Conservation (phyloP, 1,284 basidiomycete species). For the Veloboletus limbatus region DNA sequence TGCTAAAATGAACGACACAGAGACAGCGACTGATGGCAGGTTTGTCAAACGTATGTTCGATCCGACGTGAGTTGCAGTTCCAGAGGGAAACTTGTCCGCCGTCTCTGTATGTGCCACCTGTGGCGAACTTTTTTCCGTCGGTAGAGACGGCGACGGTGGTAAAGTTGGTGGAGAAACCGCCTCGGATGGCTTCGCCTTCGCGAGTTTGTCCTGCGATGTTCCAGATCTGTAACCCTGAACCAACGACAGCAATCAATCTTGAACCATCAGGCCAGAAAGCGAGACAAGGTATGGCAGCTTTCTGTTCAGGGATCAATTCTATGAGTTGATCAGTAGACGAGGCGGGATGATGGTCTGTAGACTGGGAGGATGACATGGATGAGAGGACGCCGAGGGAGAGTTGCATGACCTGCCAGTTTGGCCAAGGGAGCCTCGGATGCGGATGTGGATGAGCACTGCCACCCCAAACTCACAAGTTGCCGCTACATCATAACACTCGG, state of each 20-base stretch:
- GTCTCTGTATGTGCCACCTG: constrained; percentile 25
- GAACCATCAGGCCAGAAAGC: constrained; percentile 29
- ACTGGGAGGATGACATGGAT: constrained; percentile 14
- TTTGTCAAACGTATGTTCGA: constrained; percentile 28
- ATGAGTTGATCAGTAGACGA: constrained; percentile 5
- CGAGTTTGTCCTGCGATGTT: constrained; percentile 22
- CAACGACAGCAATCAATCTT: constrained; percentile 28
- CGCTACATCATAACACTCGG: constrained; percentile 17
- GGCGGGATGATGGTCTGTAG: constrained; percentile 3
- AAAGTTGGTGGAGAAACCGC: constrained; percentile 29
- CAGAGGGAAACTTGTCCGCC: constrained; percentile 26
- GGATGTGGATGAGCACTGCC: constrained; percentile 15
- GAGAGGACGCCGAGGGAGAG: constrained; percentile 6
- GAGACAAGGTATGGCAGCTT: constrained; percentile 17
- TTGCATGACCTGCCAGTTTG: too few relatives aligned
- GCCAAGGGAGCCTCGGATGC: neutral
- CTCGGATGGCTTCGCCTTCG: constrained; percentile 22
- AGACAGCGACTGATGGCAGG: constrained; percentile 22
- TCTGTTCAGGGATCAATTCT: constrained; percentile 25
- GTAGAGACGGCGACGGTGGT: constrained; percentile 24
- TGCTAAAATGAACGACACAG: constrained; percentile 26
- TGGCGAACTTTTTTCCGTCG: constrained; percentile 27
- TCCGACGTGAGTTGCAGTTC: constrained; percentile 18
- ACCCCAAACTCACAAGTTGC: constrained; percentile 3
- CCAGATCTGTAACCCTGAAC: constrained; percentile 27